A percentile compares a stretch with the other conserved stretches of the same genome.
Conservation (phyloP, 345 rosid species). For the Syzygium grande region DNA sequence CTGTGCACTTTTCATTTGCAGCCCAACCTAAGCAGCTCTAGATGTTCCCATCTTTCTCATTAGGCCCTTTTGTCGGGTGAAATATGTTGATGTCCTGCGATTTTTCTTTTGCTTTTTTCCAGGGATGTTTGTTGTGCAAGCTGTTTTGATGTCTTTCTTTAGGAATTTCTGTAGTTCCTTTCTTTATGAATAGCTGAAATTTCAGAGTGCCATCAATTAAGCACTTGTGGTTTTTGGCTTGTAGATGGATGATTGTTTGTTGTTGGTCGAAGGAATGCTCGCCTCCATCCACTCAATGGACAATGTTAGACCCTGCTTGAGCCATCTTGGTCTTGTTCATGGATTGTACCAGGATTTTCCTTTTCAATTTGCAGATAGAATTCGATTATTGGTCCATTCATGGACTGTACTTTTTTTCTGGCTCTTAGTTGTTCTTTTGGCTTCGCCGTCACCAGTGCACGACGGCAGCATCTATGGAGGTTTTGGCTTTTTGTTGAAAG, state of each 20-base stretch:
- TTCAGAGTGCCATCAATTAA: not conserved
- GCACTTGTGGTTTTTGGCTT: constrained; percentile 15
- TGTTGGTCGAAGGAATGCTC: constrained; percentile 13
- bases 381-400: not conserved
- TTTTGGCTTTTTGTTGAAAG: not conserved
- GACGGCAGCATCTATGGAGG: not conserved
- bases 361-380: not conserved
- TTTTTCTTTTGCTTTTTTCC: not conserved
- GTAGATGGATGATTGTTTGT: constrained; percentile 58
- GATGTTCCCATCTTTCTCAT: not conserved
- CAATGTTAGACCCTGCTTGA: not conserved
- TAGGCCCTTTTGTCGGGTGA: not conserved
- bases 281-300: not conserved
- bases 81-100: not conserved
- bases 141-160: not conserved
- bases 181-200: not conserved
- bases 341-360: not conserved
- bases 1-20: not conserved
- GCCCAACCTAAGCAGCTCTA: not conserved
- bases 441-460: not conserved
- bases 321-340: not conserved
- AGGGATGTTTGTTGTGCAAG: not conserved
- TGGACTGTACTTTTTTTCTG: not conserved
- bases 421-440: not conserved
- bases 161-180: not conserved